Conservation (phyloP, 1,284 basidiomycete species). For the Trichosporon faecale region DNA sequence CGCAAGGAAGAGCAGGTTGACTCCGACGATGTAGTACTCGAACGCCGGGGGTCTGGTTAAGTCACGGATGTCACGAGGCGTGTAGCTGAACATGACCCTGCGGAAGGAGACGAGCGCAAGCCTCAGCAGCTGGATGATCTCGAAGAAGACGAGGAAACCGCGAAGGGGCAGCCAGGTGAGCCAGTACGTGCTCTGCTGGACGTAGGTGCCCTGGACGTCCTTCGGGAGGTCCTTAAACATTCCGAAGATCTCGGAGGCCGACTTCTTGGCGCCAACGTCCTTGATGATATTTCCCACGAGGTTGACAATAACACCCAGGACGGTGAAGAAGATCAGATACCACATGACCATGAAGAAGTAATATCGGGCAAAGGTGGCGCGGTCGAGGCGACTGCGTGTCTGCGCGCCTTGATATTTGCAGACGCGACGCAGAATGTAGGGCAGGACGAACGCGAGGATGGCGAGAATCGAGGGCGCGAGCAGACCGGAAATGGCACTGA, state of each 20-base stretch:
- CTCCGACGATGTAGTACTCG: constrained; percentile 59
- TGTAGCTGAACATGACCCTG: constrained; percentile 84
- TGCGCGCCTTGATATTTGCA: constrained; percentile 66
- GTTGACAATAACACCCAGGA: constrained; percentile 85
- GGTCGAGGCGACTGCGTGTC: constrained; percentile 74
- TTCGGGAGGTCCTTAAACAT: constrained; percentile 57
- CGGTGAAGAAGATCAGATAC: constrained; percentile 77
- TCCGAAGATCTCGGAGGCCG: constrained; percentile 64
- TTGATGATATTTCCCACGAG: constrained; percentile 63
- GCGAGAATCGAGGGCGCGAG: constrained; percentile 82
- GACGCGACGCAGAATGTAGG: constrained; percentile 79
- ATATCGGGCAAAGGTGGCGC: constrained; percentile 83
- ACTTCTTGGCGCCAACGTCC: constrained; percentile 65
- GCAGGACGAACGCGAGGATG: constrained; percentile 82
- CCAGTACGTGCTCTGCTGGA: constrained; percentile 76
- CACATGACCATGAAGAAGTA: constrained; percentile 82
- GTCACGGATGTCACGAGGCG: constrained; percentile 90
- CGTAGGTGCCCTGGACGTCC: constrained; percentile 70
- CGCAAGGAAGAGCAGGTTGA: constrained; percentile 71
- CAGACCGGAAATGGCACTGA: constrained; percentile 78
- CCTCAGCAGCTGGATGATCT: constrained; percentile 92
- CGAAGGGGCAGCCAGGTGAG: constrained; percentile 90
- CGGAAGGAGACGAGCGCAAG: constrained; percentile 81
- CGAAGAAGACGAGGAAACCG: constrained; percentile 89
- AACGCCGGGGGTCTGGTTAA: constrained; percentile 94